Conservation (phyloP, 2,329 filamentous ascomycete genomes). For the Fusarium camptoceras region DNA sequence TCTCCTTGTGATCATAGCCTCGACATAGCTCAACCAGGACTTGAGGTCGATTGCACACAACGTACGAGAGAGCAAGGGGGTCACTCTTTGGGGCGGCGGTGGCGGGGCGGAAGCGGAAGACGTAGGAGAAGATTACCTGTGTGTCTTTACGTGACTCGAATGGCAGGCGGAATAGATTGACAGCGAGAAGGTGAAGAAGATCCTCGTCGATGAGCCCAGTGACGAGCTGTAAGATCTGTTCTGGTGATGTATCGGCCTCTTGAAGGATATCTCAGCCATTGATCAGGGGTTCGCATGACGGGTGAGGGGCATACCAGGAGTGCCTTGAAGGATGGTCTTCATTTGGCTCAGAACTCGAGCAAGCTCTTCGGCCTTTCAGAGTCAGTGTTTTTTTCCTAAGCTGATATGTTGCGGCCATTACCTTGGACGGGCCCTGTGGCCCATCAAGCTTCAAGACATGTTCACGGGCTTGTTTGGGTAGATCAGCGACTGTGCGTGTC, state of each 20-base stretch:
- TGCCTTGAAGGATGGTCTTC: slow-evolving; percentile 93
- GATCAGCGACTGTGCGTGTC: slow-evolving; percentile 63
- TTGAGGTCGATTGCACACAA: slow-evolving; percentile 86
- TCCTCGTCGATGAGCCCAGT: slow-evolving; percentile 89
- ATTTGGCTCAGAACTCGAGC: slow-evolving; percentile 88
- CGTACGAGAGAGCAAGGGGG: slow-evolving; percentile 87
- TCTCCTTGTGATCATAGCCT: slow-evolving; percentile 90
- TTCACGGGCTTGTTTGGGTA: slow-evolving; percentile 67
- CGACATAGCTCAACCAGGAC: slow-evolving; percentile 89
- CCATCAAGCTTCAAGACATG: slow-evolving; percentile 65
- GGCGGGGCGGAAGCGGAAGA: slow-evolving; percentile 87
- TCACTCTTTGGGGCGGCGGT: slow-evolving; percentile 75
- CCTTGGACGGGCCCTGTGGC: slow-evolving; percentile 61
- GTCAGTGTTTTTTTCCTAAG: background rate
- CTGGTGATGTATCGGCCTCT: slow-evolving; percentile 89
- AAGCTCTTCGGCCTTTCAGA: slow-evolving; percentile 81
- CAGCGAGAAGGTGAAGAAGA: slow-evolving; percentile 84
- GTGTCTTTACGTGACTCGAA: slow-evolving; percentile 98
- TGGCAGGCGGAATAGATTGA: slow-evolving; percentile 84
- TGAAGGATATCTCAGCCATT: slow-evolving; percentile 35
- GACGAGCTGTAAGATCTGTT: slow-evolving; percentile 88
- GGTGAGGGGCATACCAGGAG: slow-evolving; percentile 73
- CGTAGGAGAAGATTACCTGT: slow-evolving; percentile 94
- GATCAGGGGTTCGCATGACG: slow-evolving; percentile 10
- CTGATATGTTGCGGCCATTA: slow-evolving; percentile 40